Conservation (phyloP, 768 basidiomycete species). For the Imleria badia region DNA sequence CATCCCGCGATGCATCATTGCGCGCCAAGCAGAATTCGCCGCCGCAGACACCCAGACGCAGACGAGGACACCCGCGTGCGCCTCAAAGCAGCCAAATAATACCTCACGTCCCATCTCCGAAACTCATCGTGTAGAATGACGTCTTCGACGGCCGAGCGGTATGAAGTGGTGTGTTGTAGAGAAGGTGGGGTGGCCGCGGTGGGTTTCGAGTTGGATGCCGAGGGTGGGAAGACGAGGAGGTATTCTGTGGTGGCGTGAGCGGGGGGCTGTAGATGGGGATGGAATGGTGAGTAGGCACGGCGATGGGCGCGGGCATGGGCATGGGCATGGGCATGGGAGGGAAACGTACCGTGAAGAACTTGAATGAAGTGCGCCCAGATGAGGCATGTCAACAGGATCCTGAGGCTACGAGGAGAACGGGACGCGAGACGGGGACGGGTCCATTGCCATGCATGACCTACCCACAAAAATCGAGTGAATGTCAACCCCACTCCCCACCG, state of each 20-base stretch:
- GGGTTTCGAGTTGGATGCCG: constrained; percentile 75
- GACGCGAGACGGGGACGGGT: not conserved
- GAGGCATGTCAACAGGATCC: constrained; percentile 20
- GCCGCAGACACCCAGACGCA: too few relatives aligned
- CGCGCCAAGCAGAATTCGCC: too few relatives aligned
- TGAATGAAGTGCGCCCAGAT: constrained; percentile 41
- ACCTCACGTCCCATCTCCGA: constrained; percentile 67
- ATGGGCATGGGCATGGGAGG: too few relatives aligned
- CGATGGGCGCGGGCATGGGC: too few relatives aligned
- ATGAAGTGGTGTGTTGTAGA: constrained; percentile 46
- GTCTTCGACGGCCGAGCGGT: constrained; percentile 46
- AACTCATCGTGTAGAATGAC: constrained; percentile 75
- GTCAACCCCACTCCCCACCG: not conserved
- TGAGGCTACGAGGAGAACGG: not conserved
- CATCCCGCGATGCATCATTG: too few relatives aligned
- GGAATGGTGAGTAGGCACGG: too few relatives aligned
- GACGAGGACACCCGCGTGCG: not conserved
- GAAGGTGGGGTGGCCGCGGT: constrained; percentile 51
- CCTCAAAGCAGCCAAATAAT: constrained; percentile 56
- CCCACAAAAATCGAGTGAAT: not conserved
- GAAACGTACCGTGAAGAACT: constrained; percentile 46
- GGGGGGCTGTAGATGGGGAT: too few relatives aligned
- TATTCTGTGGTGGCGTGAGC: constrained; percentile 41
- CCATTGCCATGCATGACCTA: not conserved
- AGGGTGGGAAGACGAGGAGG: constrained; percentile 59